A percentile compares a stretch with the other conserved stretches of the same genome.
Evolutionary conservation across 108 stramenopile species (phyloP).

Genomic region (Schizochytrium sp.): DNA sequence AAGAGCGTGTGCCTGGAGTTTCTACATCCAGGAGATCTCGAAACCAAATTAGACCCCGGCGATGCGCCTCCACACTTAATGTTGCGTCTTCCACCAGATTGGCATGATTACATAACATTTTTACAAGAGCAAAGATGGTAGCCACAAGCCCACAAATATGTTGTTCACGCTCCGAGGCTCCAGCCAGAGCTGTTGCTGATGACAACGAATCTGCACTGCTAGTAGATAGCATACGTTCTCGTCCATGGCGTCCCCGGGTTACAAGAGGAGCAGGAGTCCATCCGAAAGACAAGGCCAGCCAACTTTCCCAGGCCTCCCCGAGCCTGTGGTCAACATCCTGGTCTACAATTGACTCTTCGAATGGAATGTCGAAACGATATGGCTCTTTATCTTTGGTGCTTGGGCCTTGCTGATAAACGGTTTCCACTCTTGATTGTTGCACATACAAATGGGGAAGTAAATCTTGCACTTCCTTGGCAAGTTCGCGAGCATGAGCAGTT

Average conservation of each 20-base stretch:
- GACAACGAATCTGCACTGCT: conserved; percentile 16
- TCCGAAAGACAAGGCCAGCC: background rate
- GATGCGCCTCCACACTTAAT: background rate
- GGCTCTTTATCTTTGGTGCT: background rate
- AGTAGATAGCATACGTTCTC: background rate
- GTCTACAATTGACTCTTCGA: conserved; percentile 39
- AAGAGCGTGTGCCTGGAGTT: background rate
- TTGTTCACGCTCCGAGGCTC: conserved; percentile 5
- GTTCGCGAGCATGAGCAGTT: background rate
- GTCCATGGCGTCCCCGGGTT: background rate
- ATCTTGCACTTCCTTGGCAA: background rate
- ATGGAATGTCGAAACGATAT: conserved; percentile 27
- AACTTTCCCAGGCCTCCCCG: background rate
- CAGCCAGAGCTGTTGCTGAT: background rate
- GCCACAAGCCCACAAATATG: conserved; percentile 10
- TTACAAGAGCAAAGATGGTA: background rate
- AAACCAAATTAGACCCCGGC: conserved; percentile 4
- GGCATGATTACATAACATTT: background rate
- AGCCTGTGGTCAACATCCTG: conserved; percentile 26
- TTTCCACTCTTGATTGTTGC: background rate
- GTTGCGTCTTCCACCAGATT: background rate
- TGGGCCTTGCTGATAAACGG: background rate
- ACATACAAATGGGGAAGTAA: conserved; percentile 13
- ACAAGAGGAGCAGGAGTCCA: conserved; percentile 1
- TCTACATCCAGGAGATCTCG: background rate